Percentiles rank a stretch among this genome's conserved stretches.
Evolutionary conservation across 2,329 filamentous ascomycete genomes (phyloP).

Genomic region (Diaporthe longicolla): DNA sequence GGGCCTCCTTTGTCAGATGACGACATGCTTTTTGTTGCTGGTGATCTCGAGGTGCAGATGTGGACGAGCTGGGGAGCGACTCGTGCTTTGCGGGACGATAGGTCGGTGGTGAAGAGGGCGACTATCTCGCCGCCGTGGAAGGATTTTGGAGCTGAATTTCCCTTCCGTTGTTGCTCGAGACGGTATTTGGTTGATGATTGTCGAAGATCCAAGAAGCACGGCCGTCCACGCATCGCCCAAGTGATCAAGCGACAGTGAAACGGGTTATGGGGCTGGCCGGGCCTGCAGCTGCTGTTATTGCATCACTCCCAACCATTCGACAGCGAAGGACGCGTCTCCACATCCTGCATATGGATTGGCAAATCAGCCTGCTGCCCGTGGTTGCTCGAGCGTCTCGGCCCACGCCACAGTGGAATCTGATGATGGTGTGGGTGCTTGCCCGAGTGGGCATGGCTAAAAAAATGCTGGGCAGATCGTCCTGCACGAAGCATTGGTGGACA

Average conservation of each 20-base stretch:
- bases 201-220: slow-evolving; percentile 1
- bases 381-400: slow-evolving; percentile 26
- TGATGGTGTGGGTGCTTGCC: slow-evolving; percentile 32
- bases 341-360: slow-evolving; percentile 12
- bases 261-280: slow-evolving; percentile 12
- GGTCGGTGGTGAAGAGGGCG: background rate
- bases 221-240: background rate
- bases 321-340: slow-evolving; percentile 11
- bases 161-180: background rate
- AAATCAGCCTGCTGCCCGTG: slow-evolving; percentile 6
- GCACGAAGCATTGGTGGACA: slow-evolving; percentile 35
- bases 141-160: background rate
- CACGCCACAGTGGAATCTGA: slow-evolving; percentile 34
- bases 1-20: slow-evolving; percentile 38
- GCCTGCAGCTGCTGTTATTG: slow-evolving; percentile 34
- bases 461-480: slow-evolving; percentile 18
- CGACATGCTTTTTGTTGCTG: slow-evolving; percentile 35
- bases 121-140: background rate
- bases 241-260: slow-evolving; percentile 13
- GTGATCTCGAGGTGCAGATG: slow-evolving; percentile 12
- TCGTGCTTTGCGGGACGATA: background rate
- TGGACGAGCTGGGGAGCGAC: slow-evolving; percentile 5
- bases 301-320: slow-evolving; percentile 30
- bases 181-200: background rate
- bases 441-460: slow-evolving; percentile 33